A percentile compares a stretch with the other conserved stretches of the same genome.
Conservation (phyloP, 1,139 yeast species). For the Spathaspora sp. region DNA sequence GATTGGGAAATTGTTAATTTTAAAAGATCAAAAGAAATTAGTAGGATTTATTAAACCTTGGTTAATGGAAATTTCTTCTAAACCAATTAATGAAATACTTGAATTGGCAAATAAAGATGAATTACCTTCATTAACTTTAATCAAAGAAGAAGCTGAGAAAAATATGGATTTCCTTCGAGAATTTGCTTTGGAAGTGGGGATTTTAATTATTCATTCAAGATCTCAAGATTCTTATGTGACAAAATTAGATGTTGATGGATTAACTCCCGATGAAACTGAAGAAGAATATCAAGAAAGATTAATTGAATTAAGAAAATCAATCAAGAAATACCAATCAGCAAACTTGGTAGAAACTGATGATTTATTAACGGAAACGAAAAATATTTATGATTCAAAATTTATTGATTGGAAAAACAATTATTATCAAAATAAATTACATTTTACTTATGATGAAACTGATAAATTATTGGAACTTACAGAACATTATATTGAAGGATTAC, state of each 20-base stretch:
- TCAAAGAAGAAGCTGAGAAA: slow-evolving; percentile 45
- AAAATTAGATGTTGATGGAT: slow-evolving; percentile 72
- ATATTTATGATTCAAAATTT: slow-evolving; percentile 71
- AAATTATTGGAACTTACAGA: slow-evolving; percentile 63
- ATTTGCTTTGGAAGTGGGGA: slow-evolving; percentile 66
- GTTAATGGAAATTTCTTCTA: slow-evolving; percentile 48
- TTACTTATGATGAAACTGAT: slow-evolving; percentile 57
- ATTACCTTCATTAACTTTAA: slow-evolving; percentile 50
- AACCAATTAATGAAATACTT: slow-evolving; percentile 28
- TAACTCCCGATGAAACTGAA: slow-evolving; percentile 60
- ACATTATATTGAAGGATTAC: slow-evolving; percentile 89
- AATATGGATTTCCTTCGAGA: slow-evolving; percentile 60
- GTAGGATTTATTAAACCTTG: slow-evolving; percentile 66
- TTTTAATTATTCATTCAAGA: slow-evolving; percentile 61
- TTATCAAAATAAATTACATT: slow-evolving; percentile 74
- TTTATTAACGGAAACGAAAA: slow-evolving; percentile 58
- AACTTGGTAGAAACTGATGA: slow-evolving; percentile 64
- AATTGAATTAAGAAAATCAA: slow-evolving; percentile 38
- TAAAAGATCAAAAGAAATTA: slow-evolving; percentile 71
- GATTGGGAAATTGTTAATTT: slow-evolving; percentile 62
- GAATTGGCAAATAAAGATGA: slow-evolving; percentile 42
- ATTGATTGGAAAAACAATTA: slow-evolving; percentile 80
- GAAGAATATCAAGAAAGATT: slow-evolving; percentile 60
- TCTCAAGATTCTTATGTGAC: slow-evolving; percentile 54
- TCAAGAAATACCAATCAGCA: slow-evolving; percentile 73